These are phyloP conservation scores for Melampsora larici-populina DNA, from an alignment of 1,284 basidiomycete species.

Conservation along the genomic window DNA sequence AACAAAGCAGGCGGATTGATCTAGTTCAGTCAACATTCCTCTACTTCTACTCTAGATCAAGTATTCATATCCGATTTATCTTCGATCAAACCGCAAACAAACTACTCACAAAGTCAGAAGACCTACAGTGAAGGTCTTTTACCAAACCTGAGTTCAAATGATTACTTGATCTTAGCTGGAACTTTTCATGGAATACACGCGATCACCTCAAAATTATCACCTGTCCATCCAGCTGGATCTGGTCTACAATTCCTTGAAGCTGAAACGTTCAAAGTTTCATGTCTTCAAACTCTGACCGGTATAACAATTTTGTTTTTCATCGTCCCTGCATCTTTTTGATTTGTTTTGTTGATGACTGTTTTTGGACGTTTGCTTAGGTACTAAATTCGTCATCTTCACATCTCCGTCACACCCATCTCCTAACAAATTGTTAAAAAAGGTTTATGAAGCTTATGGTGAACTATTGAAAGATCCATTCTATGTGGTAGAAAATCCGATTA, in stretches of 20 bases:
- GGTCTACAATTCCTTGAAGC: conserved; percentile 91
- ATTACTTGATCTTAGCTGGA: conserved; percentile 92
- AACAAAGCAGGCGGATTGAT: conserved; percentile 98
- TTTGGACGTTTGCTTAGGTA: no score
- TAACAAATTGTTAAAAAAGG: conserved; percentile 48
- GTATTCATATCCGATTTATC: conserved; percentile 22
- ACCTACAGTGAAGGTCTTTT: conserved; percentile 66
- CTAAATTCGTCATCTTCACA: conserved; percentile 92
- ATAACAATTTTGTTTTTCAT: conserved; percentile 49
- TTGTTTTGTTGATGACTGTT: no score
- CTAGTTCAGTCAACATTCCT: conserved; percentile 62
- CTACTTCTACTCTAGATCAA: background rate
- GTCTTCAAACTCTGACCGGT: conserved; percentile 91
- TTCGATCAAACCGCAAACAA: background rate
- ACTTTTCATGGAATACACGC: conserved; percentile 98
- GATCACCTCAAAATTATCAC: conserved; percentile 87
- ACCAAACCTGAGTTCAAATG: conserved; percentile 84
- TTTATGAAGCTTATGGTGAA: conserved; percentile 61
- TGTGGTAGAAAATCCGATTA: conserved; percentile 97
- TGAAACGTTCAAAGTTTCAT: conserved; percentile 85
- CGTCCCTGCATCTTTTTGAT: background rate
- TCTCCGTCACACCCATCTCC: conserved; percentile 68
- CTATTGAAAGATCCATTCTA: conserved; percentile 99
- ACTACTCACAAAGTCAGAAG: conserved; percentile 37
- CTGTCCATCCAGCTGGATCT: conserved; percentile 61